phyloP scores from a whole-genome alignment of 345 rosid species.

The Bruguiera gymnorhiza region DNA sequence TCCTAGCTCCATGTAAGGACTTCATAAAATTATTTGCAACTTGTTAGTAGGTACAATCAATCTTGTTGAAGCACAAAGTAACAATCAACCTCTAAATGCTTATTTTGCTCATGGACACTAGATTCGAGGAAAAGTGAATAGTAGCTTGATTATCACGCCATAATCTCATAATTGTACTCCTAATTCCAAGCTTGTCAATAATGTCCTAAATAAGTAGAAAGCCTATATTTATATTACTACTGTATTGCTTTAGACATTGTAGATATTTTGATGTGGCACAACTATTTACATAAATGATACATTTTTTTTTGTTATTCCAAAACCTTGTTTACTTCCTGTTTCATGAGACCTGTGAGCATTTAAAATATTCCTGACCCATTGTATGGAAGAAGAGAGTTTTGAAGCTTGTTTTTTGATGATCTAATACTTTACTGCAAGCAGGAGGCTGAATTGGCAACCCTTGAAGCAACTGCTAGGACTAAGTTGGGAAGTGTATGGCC shows the following conservation, averaged over 20 bases:
- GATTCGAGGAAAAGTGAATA: background rate
- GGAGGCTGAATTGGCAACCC: conserved; percentile 91
- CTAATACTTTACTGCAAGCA: conserved; percentile 22
- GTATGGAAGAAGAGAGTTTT: background rate
- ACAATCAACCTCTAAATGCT: background rate
- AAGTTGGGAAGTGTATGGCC: conserved; percentile 78
- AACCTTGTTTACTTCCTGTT: background rate
- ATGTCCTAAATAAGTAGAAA: no score
- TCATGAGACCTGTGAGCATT: background rate
- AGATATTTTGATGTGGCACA: no score
- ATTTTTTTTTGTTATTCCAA: background rate
- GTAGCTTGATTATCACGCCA: background rate
- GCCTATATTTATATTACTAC: no score
- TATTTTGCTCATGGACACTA: background rate
- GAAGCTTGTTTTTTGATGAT: background rate
- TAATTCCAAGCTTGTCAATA: background rate
- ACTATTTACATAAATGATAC: no score
- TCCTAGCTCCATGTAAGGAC: no score
- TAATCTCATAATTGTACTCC: background rate
- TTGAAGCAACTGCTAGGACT: conserved; percentile 82
- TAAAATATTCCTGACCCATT: background rate
- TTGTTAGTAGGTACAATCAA: background rate
- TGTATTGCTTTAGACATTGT: no score
- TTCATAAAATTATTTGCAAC: no score
- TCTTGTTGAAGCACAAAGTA: background rate